These are phyloP conservation scores for Tricholoma bakamatsutake DNA, from an alignment of 768 basidiomycete genomes.

Conservation along the genomic window DNA sequence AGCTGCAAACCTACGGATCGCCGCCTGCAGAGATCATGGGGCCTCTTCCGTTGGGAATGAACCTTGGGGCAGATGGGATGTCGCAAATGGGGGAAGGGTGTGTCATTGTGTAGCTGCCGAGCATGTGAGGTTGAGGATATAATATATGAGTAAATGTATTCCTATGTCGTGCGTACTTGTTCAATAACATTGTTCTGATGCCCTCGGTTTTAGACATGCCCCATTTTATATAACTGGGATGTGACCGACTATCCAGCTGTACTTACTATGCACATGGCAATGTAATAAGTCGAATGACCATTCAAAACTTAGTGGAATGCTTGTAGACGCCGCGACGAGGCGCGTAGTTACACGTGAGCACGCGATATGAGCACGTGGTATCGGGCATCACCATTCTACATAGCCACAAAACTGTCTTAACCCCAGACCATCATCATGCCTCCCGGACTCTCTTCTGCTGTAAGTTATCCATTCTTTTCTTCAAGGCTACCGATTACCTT, in stretches of 20 bases:
- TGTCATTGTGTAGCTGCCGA: background rate
- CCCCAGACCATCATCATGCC: constrained; percentile 18
- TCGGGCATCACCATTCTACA: background rate
- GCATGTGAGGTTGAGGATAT: background rate
- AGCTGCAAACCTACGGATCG: constrained; percentile 78
- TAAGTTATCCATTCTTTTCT: constrained; percentile 4
- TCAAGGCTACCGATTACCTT: background rate
- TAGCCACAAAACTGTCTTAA: background rate
- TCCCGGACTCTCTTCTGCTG: constrained; percentile 20
- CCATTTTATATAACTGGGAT: too few relatives aligned
- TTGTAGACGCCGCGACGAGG: background rate
- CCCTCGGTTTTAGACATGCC: background rate
- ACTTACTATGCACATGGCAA: too few relatives aligned
- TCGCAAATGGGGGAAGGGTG: constrained; percentile 1
- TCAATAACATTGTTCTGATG: background rate
- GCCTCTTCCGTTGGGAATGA: constrained; percentile 66
- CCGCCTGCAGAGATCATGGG: constrained; percentile 85
- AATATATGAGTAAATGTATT: background rate
- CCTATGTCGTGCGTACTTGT: background rate
- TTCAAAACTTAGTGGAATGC: too few relatives aligned
- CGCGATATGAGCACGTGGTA: background rate
- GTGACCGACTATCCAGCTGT: too few relatives aligned
- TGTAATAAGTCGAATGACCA: too few relatives aligned
- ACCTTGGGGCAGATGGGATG: constrained; percentile 45
- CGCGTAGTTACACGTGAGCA: background rate